Evolutionary conservation across 1,139 yeast species (phyloP), one percentile per base, ranked within the genome.

Genomic region (Yamadazyma spencermartinsiae): DNA sequence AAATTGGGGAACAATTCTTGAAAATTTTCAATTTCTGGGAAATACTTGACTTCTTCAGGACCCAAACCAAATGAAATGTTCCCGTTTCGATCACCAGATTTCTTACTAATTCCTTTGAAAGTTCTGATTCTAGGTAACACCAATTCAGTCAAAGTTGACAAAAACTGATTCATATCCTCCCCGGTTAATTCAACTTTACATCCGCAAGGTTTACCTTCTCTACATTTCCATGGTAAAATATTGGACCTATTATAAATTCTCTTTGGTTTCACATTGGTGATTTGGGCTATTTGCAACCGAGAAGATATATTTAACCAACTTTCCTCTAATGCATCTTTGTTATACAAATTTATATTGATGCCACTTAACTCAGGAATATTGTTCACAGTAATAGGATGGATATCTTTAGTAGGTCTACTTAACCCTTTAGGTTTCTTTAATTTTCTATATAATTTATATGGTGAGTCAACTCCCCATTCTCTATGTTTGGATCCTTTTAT

Each of bases 71-170:
- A 82, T 13, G 95, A 76, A 44, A 94, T 76, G 60, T 88, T 87
- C 39, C 98, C 99, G 53, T 74, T 76, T 40, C 77, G 72, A 60
- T 90, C 98, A 44, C 98, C 98, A 3, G 92, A 69, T 33, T 77
- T 70, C 60, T 79, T 79, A 35, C 80, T 76, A 39, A 94, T 73
- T 36, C 98, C 98, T 48, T 71, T 68, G 63, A 86, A 92, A 35
- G 90, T 87, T 76, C 95, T 85, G 44, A 90, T 80, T 63, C 96
- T 79, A 36, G 99, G 98, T 52, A 92, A 74, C 20, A 94, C 98
- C 51, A 94, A 71, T 63, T 94, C 98, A 1, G 95, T 80, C 54
- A 94, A 68, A 1, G 98, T 92, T 16, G 85, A 66, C 43, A 94
- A 60, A 56, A 94, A 92, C 64, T 89, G 97, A 40, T 81, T 68